Percentiles rank a stretch among this genome's conserved stretches.
phyloP scores from a whole-genome alignment of 441 rosid genomes.

The Populus trichocarpa region DNA sequence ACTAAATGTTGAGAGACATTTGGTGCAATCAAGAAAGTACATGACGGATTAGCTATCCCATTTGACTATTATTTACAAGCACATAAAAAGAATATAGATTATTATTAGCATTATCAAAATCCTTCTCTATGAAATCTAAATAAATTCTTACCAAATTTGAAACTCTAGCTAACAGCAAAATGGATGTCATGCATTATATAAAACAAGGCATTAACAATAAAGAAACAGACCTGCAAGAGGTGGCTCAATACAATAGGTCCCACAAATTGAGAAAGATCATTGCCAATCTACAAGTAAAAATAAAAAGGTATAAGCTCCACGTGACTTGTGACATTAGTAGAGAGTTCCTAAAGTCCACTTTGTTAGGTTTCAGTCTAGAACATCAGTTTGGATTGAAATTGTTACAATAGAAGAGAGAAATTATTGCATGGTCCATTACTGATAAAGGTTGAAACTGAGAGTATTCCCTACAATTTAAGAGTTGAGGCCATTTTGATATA shows the following conservation, averaged over 20 bases:
- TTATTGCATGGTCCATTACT: not conserved
- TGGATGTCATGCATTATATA: not conserved
- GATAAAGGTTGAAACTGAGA: not conserved
- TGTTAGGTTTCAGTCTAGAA: not conserved
- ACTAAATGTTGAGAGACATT: not conserved
- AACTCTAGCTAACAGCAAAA: not conserved
- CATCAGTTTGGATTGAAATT: not conserved
- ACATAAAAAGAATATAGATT: not conserved
- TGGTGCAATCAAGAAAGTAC: not conserved
- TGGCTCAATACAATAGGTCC: constrained; percentile 85
- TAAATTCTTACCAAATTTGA: not conserved
- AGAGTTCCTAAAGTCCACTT: not conserved
- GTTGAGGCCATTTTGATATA: not conserved
- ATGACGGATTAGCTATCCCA: not conserved
- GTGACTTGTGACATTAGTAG: constrained; percentile 10
- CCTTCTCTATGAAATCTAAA: not conserved
- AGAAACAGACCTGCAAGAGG: constrained; percentile 64
- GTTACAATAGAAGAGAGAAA: not conserved
- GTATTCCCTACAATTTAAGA: not conserved
- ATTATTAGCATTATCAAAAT: not conserved
- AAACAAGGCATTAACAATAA: not conserved
- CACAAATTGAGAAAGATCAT: constrained; percentile 83
- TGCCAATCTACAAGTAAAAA: constrained; percentile 61
- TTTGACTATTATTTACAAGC: not conserved
- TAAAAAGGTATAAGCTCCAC: constrained; percentile 16